Evolutionary conservation across 1,139 yeast genomes (phyloP).

Genomic region (Yamadazyma friedrichii): DNA sequence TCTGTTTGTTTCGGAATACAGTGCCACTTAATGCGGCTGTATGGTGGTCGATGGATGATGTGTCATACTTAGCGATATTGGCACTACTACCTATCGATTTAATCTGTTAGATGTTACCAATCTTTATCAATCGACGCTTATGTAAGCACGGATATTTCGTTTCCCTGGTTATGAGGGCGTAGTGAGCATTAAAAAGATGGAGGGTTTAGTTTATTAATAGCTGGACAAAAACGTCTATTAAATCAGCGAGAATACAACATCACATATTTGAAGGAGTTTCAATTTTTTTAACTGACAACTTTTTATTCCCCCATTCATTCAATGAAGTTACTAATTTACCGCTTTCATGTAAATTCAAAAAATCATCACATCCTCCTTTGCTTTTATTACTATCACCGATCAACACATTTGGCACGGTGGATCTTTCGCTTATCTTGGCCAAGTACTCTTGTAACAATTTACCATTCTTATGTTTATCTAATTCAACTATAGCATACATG

Average conservation of each 20-base stretch:
- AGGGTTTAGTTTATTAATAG: too few species aligned
- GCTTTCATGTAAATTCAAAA: constrained; percentile 56
- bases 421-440: constrained; percentile 55
- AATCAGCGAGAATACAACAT: neutral
- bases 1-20: too few species aligned
- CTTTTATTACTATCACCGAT: constrained; percentile 54
- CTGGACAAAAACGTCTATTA: neutral
- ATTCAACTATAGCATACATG: constrained; percentile 68
- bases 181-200: too few species aligned
- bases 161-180: neutral
- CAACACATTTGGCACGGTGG: constrained; percentile 71
- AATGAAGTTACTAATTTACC: constrained; percentile 51
- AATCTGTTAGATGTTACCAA: too few species aligned
- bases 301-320: constrained; percentile 63
- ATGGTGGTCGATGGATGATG: too few species aligned
- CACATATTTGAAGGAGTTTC: constrained; percentile 53
- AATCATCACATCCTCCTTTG: constrained; percentile 81
- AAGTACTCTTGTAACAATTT: constrained; percentile 58
- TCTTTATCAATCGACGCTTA: neutral
- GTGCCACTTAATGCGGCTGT: too few species aligned
- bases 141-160: neutral
- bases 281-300: constrained; percentile 50
- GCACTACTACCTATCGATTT: too few species aligned
- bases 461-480: constrained; percentile 76
- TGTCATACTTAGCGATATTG: too few species aligned